Evolutionary conservation across 2,329 filamentous ascomycete genomes (phyloP), one percentile per base, ranked within the genome.

Genomic region (Claviceps fusiformis): DNA sequence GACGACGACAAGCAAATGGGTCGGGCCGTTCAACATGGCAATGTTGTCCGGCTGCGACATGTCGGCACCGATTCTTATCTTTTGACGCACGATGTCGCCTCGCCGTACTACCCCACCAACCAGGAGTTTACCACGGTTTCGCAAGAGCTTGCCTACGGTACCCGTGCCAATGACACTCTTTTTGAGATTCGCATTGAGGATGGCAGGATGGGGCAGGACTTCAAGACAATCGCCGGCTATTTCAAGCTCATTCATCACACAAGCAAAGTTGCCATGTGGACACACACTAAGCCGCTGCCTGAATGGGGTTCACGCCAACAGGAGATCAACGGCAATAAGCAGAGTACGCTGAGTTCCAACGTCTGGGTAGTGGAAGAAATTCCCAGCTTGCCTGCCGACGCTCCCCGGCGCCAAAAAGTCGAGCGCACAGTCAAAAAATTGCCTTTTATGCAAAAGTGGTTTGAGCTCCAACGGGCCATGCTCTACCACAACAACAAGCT

Each of bases 261-360:
- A 8, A 95, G 89, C 70, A 95, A 95, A 70, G 93, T 98, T 52
- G 92, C 93, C 61, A 95, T 98, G 92, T 98, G 93, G 93, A 98
- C 93, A 33, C 92, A 97, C 70, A 87, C 87, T 41, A 93, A 84
- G 57, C 89, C 93, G 52, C 81, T 98, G n/a, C 93, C 93, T 5
- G 93, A 98, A 4, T 98, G 93, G 93, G 93, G 80, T 31, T 92
- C 87, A 75, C 93, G 95, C 70, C 93, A 98, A 71, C 92, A 95
- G 65, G 93, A 98, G 70, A 96, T 98, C 76, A 98, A 98, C 70
- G 93, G 93, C 57, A 98, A 98, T 78, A 98, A 98, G 81, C 95
- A 95, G 68, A 75, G 95, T 54, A 77, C 83, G 33, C 87, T 92
- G 59, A 85, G 86, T 67, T 95, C 89, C 68, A 98, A 98, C 68